These are phyloP conservation scores for Hydnomerulius pinastri DNA, from an alignment of 768 basidiomycete genomes.

Conservation along the genomic window DNA sequence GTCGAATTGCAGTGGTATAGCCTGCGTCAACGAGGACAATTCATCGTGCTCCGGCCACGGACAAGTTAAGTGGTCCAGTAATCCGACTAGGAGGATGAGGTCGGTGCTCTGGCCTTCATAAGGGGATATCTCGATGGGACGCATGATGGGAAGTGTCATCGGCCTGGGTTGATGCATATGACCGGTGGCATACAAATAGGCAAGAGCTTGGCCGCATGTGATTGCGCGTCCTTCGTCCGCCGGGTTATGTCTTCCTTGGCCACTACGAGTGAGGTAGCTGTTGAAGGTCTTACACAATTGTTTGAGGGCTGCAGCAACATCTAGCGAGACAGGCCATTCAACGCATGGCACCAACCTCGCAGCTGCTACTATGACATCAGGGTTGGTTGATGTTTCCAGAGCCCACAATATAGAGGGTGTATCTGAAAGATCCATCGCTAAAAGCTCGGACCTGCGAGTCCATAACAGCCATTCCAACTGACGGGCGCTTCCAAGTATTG, in stretches of 20 bases:
- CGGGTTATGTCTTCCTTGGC: not conserved
- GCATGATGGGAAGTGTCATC: not conserved
- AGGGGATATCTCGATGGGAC: not conserved
- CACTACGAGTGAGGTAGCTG: not conserved
- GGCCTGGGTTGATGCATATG: not conserved
- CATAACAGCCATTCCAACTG: not conserved
- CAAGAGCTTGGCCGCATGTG: not conserved
- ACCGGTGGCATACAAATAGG: not conserved
- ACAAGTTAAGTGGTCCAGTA: no score
- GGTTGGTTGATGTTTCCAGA: conserved; percentile 19
- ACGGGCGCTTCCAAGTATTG: not conserved
- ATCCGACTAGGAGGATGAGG: not conserved
- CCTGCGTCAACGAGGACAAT: no score
- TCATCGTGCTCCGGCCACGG: no score
- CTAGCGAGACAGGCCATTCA: conserved; percentile 10
- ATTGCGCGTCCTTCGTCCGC: not conserved
- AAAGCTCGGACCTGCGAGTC: not conserved
- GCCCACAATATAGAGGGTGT: conserved; percentile 6
- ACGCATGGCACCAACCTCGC: conserved; percentile 11
- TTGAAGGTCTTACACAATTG: not conserved
- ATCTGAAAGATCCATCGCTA: not conserved
- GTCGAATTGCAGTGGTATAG: not conserved
- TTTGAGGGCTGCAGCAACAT: not conserved
- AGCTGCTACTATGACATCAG: conserved; percentile 10
- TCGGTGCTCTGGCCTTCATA: not conserved